Evolutionary conservation across 163 green algal species (phyloP).

Genomic region (Scenedesmus sp.): DNA sequence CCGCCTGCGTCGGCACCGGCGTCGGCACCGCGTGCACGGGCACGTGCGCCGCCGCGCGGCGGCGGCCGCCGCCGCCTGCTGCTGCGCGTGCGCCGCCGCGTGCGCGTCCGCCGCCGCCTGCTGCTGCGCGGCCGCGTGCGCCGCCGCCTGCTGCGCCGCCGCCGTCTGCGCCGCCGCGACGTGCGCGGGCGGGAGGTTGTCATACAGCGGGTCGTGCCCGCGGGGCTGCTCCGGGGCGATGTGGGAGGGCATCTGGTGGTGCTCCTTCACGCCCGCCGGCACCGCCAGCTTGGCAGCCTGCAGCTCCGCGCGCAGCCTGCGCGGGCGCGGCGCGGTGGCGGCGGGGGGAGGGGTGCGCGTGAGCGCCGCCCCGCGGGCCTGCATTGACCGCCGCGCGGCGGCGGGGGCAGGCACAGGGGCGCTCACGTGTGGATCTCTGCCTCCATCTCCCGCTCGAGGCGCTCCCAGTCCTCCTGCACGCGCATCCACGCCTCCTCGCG

Average conservation of each 20-base stretch:
- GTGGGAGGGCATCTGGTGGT: slow-evolving; percentile 18
- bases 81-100: background rate
- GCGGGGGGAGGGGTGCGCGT: background rate
- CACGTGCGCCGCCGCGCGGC: no score
- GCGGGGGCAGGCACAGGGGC: background rate
- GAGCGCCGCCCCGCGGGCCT: no score
- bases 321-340: background rate
- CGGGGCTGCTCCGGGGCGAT: background rate
- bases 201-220: slow-evolving; percentile 19
- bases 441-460: slow-evolving; percentile 37
- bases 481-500: slow-evolving; percentile 43
- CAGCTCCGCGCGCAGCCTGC: slow-evolving; percentile 36
- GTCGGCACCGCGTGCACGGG: no score
- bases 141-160: slow-evolving; percentile 12
- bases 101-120: slow-evolving; percentile 6
- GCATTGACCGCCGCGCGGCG: no score
- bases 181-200: slow-evolving; percentile 37
- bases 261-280: background rate
- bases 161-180: slow-evolving; percentile 18
- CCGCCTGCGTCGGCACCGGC: slow-evolving; percentile 2
- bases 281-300: slow-evolving; percentile 21
- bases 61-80: no score
- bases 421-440: slow-evolving; percentile 38
- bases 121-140: slow-evolving; percentile 8
- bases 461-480: slow-evolving; percentile 45